Percentiles rank a stretch among this genome's conserved stretches.
Evolutionary conservation across 768 basidiomycete genomes (phyloP).

Genomic region (Leccinum arenicola): DNA sequence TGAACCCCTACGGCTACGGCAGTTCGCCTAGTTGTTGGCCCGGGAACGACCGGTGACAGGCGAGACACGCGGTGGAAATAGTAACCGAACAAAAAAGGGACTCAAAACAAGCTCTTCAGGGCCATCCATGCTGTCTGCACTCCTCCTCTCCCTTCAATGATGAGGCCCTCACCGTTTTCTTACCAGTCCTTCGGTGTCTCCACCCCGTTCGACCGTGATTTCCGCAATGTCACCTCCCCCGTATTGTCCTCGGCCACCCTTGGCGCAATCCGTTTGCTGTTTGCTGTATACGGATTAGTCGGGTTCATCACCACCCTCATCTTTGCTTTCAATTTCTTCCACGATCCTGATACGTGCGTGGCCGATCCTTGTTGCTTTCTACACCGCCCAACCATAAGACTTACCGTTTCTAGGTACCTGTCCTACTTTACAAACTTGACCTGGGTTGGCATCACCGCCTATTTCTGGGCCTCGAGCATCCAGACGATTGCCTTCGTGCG

Average conservation of each 20-base stretch:
- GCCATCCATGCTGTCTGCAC: not conserved
- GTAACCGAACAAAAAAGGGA: slow-evolving; percentile 5
- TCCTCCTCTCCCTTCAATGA: slow-evolving; percentile 1
- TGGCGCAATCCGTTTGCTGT: slow-evolving; percentile 41
- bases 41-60: not conserved
- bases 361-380: slow-evolving; percentile 16
- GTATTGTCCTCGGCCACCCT: slow-evolving; percentile 44
- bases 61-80: not conserved
- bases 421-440: slow-evolving; percentile 65
- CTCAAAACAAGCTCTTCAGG: slow-evolving; percentile 8
- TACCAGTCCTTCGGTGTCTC: slow-evolving; percentile 33
- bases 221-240: slow-evolving; percentile 39
- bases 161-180: slow-evolving; percentile 11
- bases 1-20: not conserved
- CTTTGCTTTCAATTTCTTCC: slow-evolving; percentile 30
- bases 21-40: not conserved
- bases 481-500: slow-evolving; percentile 49
- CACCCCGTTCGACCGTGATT: slow-evolving; percentile 39
- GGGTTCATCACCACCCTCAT: slow-evolving; percentile 35
- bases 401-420: slow-evolving; percentile 43
- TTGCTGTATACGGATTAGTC: slow-evolving; percentile 51
- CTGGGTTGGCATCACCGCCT: slow-evolving; percentile 59
- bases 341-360: slow-evolving; percentile 29
- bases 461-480: slow-evolving; percentile 56
- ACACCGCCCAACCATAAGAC: not conserved